Evolutionary conservation across 768 basidiomycete genomes (phyloP).

Genomic region (Multifurca ochricompacta): DNA sequence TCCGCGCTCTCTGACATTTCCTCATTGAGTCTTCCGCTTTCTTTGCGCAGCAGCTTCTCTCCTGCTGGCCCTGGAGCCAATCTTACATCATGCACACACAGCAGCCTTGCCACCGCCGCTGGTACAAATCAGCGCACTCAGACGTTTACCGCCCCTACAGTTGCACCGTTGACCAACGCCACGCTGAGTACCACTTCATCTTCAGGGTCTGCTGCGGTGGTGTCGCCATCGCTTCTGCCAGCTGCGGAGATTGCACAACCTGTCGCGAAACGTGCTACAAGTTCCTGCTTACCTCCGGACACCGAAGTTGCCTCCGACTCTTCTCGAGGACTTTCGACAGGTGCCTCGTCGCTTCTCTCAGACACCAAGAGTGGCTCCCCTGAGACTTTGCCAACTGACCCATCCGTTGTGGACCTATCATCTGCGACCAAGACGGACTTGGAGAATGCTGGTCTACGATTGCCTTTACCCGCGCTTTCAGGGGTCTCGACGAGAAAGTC

Average conservation of each 20-base stretch:
- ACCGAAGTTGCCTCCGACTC: conserved; percentile 11
- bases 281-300: neutral
- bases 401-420: conserved; percentile 17
- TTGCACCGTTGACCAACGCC: neutral
- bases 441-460: conserved; percentile 1
- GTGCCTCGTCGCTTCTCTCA: conserved; percentile 13
- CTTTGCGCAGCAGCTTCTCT: conserved; percentile 7
- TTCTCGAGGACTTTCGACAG: conserved; percentile 15
- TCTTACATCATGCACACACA: neutral
- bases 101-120: neutral
- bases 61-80: neutral
- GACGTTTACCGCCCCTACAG: neutral
- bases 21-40: neutral
- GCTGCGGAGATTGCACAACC: neutral
- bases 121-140: neutral
- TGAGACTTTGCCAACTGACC: conserved; percentile 17
- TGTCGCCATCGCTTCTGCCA: neutral
- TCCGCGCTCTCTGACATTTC: conserved; percentile 7
- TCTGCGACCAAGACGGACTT: conserved; percentile 5
- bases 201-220: neutral
- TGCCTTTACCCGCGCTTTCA: neutral
- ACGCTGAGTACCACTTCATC: neutral
- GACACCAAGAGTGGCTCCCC: conserved; percentile 12
- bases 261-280: conserved; percentile 4
- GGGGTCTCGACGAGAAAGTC: neutral